phyloP scores from a whole-genome alignment of 1,284 basidiomycete genomes.

The Microbotryum lychnidis-dioicae region DNA sequence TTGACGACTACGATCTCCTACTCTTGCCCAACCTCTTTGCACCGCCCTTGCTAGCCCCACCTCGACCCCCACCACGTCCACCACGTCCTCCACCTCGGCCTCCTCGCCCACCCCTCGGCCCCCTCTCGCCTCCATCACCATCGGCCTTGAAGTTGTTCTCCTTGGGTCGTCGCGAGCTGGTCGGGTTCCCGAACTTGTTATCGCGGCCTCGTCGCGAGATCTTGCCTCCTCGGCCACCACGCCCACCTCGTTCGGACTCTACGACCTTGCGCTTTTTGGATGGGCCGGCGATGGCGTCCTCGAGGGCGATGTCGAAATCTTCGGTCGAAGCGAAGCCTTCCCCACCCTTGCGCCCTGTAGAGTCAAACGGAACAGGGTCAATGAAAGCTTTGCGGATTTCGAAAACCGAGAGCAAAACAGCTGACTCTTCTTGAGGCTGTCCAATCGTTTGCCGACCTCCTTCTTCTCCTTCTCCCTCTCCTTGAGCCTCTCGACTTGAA shows the following conservation, averaged over 20 bases:
- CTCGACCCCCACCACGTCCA: conserved; percentile 12
- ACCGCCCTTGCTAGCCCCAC: conserved; percentile 42
- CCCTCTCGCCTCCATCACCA: conserved; percentile 1
- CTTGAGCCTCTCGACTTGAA: conserved; percentile 75
- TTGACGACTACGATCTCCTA: conserved; percentile 28
- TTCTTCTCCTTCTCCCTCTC: conserved; percentile 69
- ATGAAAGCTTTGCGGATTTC: background rate
- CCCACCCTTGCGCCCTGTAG: conserved; percentile 36
- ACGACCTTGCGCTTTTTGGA: conserved; percentile 42
- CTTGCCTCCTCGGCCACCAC: conserved; percentile 38
- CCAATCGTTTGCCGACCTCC: conserved; percentile 72
- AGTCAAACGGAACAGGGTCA: background rate
- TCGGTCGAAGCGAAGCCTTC: conserved; percentile 63
- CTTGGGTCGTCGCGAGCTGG: conserved; percentile 56
- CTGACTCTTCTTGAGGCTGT: conserved; percentile 79
- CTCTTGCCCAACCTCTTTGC: conserved; percentile 38
- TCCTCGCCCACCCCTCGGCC: conserved; percentile 39
- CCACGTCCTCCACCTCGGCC: conserved; percentile 40
- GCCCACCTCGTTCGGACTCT: conserved; percentile 34
- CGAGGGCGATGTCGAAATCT: conserved; percentile 70
- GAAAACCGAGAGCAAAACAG: conserved; percentile 22
- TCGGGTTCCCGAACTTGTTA: conserved; percentile 71
- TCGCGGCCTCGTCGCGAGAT: conserved; percentile 62
- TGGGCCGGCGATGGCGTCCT: conserved; percentile 67
- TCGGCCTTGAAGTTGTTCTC: conserved; percentile 54